These are phyloP conservation scores for Wilcoxina mikolae DNA, from an alignment of 495 filamentous ascomycete species.

Conservation along the genomic window DNA sequence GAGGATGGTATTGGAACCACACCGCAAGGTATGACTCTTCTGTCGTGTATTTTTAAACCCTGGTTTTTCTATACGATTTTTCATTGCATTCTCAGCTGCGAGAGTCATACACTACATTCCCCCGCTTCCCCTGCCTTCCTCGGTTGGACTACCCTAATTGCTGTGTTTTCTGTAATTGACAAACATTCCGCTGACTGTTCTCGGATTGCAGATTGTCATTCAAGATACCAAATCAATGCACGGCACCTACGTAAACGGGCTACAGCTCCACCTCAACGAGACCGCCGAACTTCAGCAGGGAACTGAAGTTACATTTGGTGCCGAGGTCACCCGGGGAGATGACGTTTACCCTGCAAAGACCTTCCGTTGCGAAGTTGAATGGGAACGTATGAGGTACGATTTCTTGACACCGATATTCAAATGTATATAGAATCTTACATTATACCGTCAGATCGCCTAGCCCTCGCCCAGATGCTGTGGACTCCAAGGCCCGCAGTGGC, in stretches of 20 bases:
- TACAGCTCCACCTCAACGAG: conserved; percentile 31
- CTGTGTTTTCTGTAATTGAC: background rate
- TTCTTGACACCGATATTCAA: background rate
- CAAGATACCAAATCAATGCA: conserved; percentile 43
- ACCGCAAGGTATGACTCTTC: conserved; percentile 21
- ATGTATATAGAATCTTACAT: background rate
- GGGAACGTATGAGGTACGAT: conserved; percentile 23
- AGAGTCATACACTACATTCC: no score
- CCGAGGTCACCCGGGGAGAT: conserved; percentile 38
- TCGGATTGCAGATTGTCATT: conserved; percentile 36
- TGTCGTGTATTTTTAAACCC: no score
- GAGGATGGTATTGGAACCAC: conserved; percentile 18
- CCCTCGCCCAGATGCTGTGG: conserved; percentile 4
- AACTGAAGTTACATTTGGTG: conserved; percentile 41
- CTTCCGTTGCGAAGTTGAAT: conserved; percentile 26
- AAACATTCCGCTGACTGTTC: no score
- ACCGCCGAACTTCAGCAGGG: conserved; percentile 31
- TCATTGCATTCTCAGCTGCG: no score
- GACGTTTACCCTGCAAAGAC: conserved; percentile 28
- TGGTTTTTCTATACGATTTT: no score
- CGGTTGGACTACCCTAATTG: no score
- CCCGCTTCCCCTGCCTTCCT: no score
- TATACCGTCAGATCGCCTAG: conserved; percentile 10
- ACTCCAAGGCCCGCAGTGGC: conserved; percentile 13
- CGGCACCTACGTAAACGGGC: conserved; percentile 40